Conservation (phyloP, 1,284 basidiomycete species). For the Austropuccinia psidii region DNA sequence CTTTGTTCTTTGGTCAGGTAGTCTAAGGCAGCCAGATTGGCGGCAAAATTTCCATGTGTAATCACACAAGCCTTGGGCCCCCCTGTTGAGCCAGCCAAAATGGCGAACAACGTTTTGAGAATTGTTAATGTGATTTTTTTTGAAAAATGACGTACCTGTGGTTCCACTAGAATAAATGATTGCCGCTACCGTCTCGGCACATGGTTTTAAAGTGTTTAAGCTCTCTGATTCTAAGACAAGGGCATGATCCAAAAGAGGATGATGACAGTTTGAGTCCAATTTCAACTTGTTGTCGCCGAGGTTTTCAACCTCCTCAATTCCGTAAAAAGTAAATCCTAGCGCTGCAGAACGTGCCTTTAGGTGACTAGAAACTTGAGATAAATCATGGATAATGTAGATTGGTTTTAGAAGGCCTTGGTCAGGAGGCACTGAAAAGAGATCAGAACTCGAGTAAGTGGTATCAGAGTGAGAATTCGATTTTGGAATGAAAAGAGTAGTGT, state of each 20-base stretch:
- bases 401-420: background rate
- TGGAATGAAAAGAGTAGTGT: background rate
- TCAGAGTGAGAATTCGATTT: background rate
- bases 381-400: constrained; percentile 22
- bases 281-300: background rate
- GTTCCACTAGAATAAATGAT: constrained; percentile 34
- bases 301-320: constrained; percentile 17
- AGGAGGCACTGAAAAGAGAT: background rate
- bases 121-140: background rate
- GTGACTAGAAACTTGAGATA: background rate
- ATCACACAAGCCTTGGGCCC: constrained; percentile 12
- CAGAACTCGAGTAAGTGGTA: background rate
- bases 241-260: background rate
- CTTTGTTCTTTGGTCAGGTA: background rate
- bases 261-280: background rate
- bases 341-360: background rate
- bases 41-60: constrained; percentile 25
- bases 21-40: constrained; percentile 18
- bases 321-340: constrained; percentile 10
- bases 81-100: background rate
- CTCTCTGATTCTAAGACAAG: background rate
- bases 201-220: background rate
- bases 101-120: background rate
- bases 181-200: background rate
- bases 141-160: background rate